Evolutionary conservation across 2,329 filamentous ascomycete species (phyloP).

Genomic region (Cadophora luteo-olivacea): DNA sequence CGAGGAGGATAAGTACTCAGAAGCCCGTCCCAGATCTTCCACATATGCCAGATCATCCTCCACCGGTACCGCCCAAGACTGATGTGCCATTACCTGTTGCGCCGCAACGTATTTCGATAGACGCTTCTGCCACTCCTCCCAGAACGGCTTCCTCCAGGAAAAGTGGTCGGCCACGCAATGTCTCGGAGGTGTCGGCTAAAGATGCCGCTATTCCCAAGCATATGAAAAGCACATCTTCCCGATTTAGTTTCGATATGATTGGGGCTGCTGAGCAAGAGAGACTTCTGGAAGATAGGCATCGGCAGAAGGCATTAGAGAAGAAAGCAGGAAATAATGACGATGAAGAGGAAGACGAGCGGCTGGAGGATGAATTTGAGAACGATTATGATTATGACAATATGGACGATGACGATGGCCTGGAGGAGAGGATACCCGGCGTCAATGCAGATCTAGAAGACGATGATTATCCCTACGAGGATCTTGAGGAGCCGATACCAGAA

Average conservation of each 20-base stretch:
- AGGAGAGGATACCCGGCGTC: constrained; percentile 69
- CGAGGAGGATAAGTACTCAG: constrained; percentile 29
- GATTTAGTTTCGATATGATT: constrained; percentile 84
- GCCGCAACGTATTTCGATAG: constrained; percentile 38
- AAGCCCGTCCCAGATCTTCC: constrained; percentile 34
- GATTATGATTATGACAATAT: constrained; percentile 69
- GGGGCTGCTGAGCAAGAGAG: constrained; percentile 72
- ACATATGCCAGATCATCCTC: constrained; percentile 26
- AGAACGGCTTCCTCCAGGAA: constrained; percentile 36
- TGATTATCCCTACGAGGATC: constrained; percentile 40
- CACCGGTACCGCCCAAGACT: constrained; percentile 38
- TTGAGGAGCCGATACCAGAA: constrained; percentile 69
- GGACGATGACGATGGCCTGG: constrained; percentile 68
- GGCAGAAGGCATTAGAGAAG: constrained; percentile 69
- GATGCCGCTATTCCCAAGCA: constrained; percentile 61
- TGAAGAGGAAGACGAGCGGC: constrained; percentile 47
- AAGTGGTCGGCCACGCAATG: constrained; percentile 54
- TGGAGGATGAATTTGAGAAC: constrained; percentile 57
- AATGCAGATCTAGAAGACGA: constrained; percentile 51
- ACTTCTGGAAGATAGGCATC: constrained; percentile 74
- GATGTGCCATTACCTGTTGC: constrained; percentile 27
- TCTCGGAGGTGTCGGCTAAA: constrained; percentile 55
- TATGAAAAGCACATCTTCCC: constrained; percentile 78
- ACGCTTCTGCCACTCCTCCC: constrained; percentile 36
- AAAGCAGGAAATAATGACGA: constrained; percentile 50